These are phyloP conservation scores for baker's yeast (Saccharomyces cerevisiae) DNA, from an alignment of 805 yeast genomes.

Conservation along the genomic window DNA sequence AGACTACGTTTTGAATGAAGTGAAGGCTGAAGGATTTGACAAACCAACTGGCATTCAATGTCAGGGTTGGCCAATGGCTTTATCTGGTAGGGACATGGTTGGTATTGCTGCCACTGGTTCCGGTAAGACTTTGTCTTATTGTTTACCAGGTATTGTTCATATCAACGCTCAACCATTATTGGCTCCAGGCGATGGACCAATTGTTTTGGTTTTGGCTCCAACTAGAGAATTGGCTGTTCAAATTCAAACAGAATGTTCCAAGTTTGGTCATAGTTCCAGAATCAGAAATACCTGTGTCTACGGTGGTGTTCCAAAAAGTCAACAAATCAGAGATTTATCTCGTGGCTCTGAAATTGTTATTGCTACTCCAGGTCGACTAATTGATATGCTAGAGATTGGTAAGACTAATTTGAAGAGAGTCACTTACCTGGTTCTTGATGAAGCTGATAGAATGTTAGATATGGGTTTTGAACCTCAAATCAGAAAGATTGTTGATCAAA, in stretches of 20 bases:
- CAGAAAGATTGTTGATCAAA: conserved; percentile 94
- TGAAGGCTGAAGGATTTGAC: conserved; percentile 85
- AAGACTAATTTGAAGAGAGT: conserved; percentile 94
- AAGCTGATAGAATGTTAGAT: conserved; percentile 99
- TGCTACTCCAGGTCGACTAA: conserved; percentile 98
- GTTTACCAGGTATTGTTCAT: conserved; percentile 94
- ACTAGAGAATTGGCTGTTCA: conserved; percentile 98
- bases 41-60: conserved; percentile 95
- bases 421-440: conserved; percentile 93
- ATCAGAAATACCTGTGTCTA: conserved; percentile 95
- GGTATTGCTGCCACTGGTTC: conserved; percentile 99
- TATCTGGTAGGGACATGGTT: conserved; percentile 96
- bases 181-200: conserved; percentile 93
- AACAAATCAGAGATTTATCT: conserved; percentile 89
- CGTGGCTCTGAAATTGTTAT: conserved; percentile 94
- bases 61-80: conserved; percentile 99
- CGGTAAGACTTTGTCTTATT: conserved; percentile 95
- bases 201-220: conserved; percentile 91
- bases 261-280: conserved; percentile 85
- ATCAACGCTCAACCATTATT: conserved; percentile 96
- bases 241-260: conserved; percentile 91
- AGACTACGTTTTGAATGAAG: conserved; percentile 80
- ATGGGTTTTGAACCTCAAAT: conserved; percentile 99
- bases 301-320: conserved; percentile 99
- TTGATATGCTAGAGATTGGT: conserved; percentile 92